These are phyloP conservation scores for Scutellaria baicalensis DNA, from an alignment of 257 asterid genomes.

Conservation along the genomic window DNA sequence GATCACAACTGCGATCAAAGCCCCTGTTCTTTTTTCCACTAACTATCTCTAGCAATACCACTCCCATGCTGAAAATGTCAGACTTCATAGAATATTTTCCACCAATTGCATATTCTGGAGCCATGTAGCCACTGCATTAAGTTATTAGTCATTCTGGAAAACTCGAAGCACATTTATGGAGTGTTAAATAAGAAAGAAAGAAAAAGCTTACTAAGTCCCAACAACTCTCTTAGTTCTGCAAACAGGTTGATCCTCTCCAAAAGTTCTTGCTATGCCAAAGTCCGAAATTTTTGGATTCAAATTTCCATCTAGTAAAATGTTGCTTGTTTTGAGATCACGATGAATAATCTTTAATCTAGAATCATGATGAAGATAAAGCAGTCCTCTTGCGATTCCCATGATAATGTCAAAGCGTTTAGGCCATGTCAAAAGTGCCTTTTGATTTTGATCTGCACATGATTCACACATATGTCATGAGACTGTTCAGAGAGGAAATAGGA, in stretches of 20 bases:
- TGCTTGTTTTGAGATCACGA: constrained; percentile 38
- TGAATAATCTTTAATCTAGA: constrained; percentile 36
- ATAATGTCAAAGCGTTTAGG: constrained; percentile 23
- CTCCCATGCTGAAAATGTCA: constrained; percentile 38
- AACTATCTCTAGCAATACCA: constrained; percentile 27
- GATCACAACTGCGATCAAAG: constrained; percentile 7
- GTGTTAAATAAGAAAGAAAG: not conserved
- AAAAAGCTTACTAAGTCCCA: constrained; percentile 31
- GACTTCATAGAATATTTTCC: constrained; percentile 31
- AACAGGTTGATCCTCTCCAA: constrained; percentile 15
- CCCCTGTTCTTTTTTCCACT: constrained; percentile 33
- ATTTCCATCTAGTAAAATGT: constrained; percentile 25
- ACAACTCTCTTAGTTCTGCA: constrained; percentile 29
- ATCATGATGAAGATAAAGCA: constrained; percentile 34
- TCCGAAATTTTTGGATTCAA: constrained; percentile 35
- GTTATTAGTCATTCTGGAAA: not conserved
- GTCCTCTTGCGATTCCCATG: constrained; percentile 30
- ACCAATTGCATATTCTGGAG: constrained; percentile 35
- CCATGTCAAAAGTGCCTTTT: constrained; percentile 18
- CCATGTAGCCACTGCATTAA: constrained; percentile 36
- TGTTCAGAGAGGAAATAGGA: not conserved
- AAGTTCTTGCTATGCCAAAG: constrained; percentile 34
- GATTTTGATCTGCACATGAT: constrained; percentile 15
- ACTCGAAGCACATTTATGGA: not conserved
- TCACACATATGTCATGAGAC: not conserved